Percentiles rank a stretch among this genome's conserved stretches.
These are phyloP conservation scores for Malus sylvestris DNA, from an alignment of 306 rosid genomes.

Conservation along the genomic window DNA sequence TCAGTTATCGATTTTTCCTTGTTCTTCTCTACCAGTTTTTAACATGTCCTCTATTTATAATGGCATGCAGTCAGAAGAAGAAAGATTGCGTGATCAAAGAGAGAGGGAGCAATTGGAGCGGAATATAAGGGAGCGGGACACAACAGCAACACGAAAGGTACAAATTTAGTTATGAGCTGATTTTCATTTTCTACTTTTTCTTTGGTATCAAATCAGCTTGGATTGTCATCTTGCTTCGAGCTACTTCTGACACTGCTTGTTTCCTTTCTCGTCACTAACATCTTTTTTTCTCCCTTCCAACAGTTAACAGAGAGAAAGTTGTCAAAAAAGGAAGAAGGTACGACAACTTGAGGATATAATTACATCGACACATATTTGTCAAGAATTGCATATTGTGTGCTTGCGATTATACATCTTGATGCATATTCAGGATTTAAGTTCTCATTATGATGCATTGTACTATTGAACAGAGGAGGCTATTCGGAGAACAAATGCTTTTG, in stretches of 20 bases:
- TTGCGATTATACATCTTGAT: not conserved
- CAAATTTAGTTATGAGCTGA: not conserved
- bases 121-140: constrained; percentile 74
- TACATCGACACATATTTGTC: not conserved
- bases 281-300: not conserved
- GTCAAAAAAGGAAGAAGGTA: constrained; percentile 80
- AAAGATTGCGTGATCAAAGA: constrained; percentile 79
- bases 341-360: not conserved
- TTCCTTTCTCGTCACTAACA: constrained; percentile 9
- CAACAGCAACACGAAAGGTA: constrained; percentile 76
- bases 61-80: constrained; percentile 76
- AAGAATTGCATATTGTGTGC: not conserved
- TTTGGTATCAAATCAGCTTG: constrained; percentile 1
- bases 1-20: not conserved
- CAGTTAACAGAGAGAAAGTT: constrained; percentile 72
- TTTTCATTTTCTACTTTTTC: not conserved
- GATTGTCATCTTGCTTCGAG: not conserved
- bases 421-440: constrained; percentile 15
- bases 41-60: constrained; percentile 6
- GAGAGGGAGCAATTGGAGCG: constrained; percentile 82
- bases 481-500: constrained; percentile 64
- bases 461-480: constrained; percentile 66
- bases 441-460: constrained; percentile 28
- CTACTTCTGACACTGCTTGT: too few relatives aligned
- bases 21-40: not conserved